Conservation (phyloP, 2,329 filamentous ascomycete genomes). For the Penicillium sp. region DNA sequence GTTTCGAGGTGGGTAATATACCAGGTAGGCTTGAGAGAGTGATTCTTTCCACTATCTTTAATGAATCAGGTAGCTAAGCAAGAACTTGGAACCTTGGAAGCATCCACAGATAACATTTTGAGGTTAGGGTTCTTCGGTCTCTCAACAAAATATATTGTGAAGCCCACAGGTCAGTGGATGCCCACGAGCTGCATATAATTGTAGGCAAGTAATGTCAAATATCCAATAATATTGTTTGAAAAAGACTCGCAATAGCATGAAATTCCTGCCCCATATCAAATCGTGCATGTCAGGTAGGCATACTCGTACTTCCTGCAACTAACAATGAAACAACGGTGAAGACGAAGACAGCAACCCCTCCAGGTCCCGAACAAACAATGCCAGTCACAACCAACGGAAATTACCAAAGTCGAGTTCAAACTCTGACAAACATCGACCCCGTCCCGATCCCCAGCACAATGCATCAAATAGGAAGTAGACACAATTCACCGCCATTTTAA, state of each 20-base stretch:
- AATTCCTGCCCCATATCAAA: neutral
- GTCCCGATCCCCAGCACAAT: neutral
- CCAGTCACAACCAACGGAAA: conserved; percentile 1
- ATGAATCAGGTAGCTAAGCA: too few species aligned
- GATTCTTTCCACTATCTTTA: too few species aligned
- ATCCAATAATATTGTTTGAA: neutral
- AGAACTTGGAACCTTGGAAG: too few species aligned
- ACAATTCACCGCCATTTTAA: conserved; percentile 11
- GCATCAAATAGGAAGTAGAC: conserved; percentile 5
- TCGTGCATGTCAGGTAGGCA: neutral
- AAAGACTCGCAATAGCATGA: neutral
- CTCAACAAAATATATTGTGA: too few species aligned
- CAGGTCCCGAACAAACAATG: neutral
- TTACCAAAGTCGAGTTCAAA: neutral
- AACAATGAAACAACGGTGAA: neutral
- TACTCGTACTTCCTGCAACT: neutral
- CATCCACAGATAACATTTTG: too few species aligned
- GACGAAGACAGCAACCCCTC: neutral
- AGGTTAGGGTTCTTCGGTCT: too few species aligned
- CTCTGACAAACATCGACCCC: neutral
- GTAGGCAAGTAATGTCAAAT: neutral
- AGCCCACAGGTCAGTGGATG: too few species aligned
- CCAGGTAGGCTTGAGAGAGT: too few species aligned
- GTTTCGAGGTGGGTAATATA: too few species aligned
- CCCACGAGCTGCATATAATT: too few species aligned